phyloP scores from a whole-genome alignment of 208 protist species.

The Acanthamoeba royreba region DNA sequence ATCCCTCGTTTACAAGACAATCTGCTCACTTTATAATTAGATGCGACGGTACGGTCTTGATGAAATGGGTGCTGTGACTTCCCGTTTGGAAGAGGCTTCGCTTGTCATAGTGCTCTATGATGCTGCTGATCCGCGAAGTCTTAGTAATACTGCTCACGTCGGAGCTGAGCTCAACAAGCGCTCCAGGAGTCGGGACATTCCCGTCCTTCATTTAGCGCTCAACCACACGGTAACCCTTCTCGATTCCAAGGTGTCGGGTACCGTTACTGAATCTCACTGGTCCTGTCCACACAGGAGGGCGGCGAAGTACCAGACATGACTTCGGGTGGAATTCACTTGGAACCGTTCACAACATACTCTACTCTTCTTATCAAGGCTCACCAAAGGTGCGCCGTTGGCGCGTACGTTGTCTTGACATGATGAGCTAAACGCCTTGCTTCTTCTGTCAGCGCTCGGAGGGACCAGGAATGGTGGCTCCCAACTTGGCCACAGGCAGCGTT shows the following conservation, averaged over 20 bases:
- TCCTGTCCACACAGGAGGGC: neutral
- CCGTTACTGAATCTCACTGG: neutral
- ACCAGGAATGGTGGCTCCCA: neutral
- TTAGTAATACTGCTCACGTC: neutral
- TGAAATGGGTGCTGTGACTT: neutral
- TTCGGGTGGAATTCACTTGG: neutral
- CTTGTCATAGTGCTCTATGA: neutral
- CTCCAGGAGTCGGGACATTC: neutral
- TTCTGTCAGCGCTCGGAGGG: neutral
- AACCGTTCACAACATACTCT: neutral
- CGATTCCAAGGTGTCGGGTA: too few relatives aligned
- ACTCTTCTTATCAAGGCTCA: neutral
- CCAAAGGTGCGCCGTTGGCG: neutral
- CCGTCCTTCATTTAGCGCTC: neutral
- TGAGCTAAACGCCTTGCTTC: neutral
- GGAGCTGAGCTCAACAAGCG: neutral
- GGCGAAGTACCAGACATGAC: neutral
- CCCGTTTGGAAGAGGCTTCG: neutral
- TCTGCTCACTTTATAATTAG: neutral
- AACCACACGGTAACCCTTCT: conserved; percentile 18
- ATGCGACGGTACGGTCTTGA: neutral
- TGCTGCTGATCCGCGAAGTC: neutral
- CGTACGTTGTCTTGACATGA: neutral
- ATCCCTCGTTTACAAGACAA: too few relatives aligned
- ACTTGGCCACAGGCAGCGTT: neutral